phyloP scores from a whole-genome alignment of 345 rosid species.

The Euphorbia peplus region DNA sequence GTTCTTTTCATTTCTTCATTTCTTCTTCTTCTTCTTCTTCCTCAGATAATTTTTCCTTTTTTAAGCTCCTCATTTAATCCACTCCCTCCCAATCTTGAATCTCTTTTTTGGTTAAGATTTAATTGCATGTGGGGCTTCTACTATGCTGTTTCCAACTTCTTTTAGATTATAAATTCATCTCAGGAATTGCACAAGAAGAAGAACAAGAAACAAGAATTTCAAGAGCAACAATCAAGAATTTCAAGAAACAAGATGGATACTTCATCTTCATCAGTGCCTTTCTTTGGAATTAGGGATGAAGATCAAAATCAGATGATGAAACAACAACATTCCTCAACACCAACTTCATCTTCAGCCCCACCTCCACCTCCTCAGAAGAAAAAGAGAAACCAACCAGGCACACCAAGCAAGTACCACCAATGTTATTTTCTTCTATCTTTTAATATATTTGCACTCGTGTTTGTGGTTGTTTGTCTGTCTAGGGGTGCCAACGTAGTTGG shows the following conservation, averaged over 20 bases:
- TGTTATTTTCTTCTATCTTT: too few relatives aligned
- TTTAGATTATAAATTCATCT: constrained; percentile 21
- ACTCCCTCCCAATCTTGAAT: constrained; percentile 1
- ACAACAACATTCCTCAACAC: constrained; percentile 47
- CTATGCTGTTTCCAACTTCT: too few relatives aligned
- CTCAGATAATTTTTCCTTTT: constrained; percentile 15
- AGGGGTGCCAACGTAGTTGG: too few relatives aligned
- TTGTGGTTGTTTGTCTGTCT: too few relatives aligned
- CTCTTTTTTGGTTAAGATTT: constrained; percentile 19
- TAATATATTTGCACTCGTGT: too few relatives aligned
- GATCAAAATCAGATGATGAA: constrained; percentile 46
- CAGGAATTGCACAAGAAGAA: constrained; percentile 11
- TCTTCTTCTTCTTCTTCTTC: background rate
- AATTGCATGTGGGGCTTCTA: constrained; percentile 31
- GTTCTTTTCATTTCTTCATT: background rate
- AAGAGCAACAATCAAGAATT: too few relatives aligned
- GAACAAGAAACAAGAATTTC: background rate
- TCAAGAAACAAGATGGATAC: constrained; percentile 48
- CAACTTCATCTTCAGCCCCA: constrained; percentile 39
- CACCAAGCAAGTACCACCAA: constrained; percentile 74
- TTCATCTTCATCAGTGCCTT: constrained; percentile 58
- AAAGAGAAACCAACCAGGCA: constrained; percentile 75
- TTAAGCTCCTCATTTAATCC: constrained; percentile 14
- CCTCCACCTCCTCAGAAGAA: constrained; percentile 56
- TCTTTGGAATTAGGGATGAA: constrained; percentile 61